These are phyloP conservation scores for Cyclotella sp. DNA, from an alignment of 108 stramenopile species.

Conservation along the genomic window DNA sequence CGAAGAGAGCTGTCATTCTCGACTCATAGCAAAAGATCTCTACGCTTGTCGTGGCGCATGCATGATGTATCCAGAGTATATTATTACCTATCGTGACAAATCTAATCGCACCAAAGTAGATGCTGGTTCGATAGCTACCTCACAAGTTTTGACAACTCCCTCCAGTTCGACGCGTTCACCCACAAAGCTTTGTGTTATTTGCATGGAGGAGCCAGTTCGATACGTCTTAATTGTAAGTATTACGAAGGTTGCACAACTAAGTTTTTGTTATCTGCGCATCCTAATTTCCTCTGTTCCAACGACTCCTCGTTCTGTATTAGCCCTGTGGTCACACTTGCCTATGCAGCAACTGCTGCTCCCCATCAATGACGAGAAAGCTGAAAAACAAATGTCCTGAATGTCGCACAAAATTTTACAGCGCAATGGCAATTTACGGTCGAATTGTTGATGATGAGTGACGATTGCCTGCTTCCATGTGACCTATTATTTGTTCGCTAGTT, in stretches of 20 bases:
- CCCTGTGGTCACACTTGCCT: constrained; percentile 58
- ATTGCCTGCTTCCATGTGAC: too few relatives aligned
- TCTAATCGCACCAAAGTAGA: neutral
- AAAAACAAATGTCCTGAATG: constrained; percentile 49
- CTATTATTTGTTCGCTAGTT: too few relatives aligned
- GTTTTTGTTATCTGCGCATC: neutral
- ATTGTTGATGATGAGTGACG: constrained; percentile 47
- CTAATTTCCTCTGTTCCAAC: neutral
- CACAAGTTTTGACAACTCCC: neutral
- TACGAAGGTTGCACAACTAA: neutral
- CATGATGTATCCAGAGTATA: constrained; percentile 47
- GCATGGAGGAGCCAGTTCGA: constrained; percentile 37
- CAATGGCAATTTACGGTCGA: constrained; percentile 34
- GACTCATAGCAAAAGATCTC: constrained; percentile 1
- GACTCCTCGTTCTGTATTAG: neutral
- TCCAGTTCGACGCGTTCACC: constrained; percentile 2
- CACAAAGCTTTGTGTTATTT: constrained; percentile 50
- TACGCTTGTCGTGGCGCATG: constrained; percentile 27
- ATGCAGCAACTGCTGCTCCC: constrained; percentile 28
- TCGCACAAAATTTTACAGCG: constrained; percentile 13
- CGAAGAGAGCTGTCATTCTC: constrained; percentile 16
- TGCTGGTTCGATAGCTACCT: neutral
- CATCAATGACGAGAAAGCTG: constrained; percentile 27
- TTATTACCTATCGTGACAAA: constrained; percentile 37
- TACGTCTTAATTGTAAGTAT: constrained; percentile 17